phyloP scores from a whole-genome alignment of 164 flowering plant species.

The Macadamia integrifolia region DNA sequence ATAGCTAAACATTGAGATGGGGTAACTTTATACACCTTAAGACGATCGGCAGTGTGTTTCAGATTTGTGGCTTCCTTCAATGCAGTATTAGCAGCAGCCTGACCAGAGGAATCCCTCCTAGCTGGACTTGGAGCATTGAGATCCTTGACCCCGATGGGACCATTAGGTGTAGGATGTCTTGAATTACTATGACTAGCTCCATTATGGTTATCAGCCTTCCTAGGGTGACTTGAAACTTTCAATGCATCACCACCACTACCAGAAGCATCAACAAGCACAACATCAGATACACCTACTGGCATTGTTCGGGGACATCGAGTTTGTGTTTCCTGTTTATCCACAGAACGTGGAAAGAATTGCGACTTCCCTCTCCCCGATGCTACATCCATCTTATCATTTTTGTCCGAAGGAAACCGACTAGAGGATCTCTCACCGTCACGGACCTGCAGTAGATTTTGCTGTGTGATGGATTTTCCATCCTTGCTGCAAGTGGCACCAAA shows the following conservation, averaged over 20 bases:
- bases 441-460: slow-evolving; percentile 20
- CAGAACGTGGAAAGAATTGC: slow-evolving; percentile 28
- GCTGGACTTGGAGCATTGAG: slow-evolving; percentile 59
- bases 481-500: slow-evolving; percentile 16
- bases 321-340: slow-evolving; percentile 29
- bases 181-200: slow-evolving; percentile 24
- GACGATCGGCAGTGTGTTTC: slow-evolving; percentile 87
- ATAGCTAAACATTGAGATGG: neutral
- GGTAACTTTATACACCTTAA: slow-evolving; percentile 46
- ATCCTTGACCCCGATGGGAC: slow-evolving; percentile 31
- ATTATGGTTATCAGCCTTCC: slow-evolving; percentile 40
- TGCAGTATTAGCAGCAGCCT: slow-evolving; percentile 59
- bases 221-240: slow-evolving; percentile 33
- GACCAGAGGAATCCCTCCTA: slow-evolving; percentile 61
- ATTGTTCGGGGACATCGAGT: slow-evolving; percentile 16
- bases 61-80: slow-evolving; percentile 86
- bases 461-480: slow-evolving; percentile 22
- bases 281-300: slow-evolving; percentile 26
- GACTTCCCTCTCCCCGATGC: slow-evolving; percentile 33
- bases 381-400: slow-evolving; percentile 29
- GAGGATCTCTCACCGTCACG: slow-evolving; percentile 38
- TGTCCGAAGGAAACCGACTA: slow-evolving; percentile 25
- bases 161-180: slow-evolving; percentile 41
- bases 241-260: slow-evolving; percentile 26
- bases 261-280: slow-evolving; percentile 25